phyloP scores from a whole-genome alignment of 352 stramenopile species.

The Plasmopara muralis region DNA sequence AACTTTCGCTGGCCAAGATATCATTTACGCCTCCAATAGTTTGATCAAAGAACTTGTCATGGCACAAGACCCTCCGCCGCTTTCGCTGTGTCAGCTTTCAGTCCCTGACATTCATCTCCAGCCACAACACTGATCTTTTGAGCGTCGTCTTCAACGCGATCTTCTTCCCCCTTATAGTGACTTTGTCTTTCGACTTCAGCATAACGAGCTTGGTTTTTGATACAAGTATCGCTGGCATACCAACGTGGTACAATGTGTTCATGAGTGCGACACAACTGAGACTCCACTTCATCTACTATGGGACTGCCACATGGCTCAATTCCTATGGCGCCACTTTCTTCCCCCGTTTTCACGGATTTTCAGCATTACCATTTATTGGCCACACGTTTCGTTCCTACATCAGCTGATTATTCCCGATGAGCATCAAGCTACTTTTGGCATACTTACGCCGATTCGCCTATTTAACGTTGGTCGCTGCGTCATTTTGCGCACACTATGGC shows the following conservation, averaged over 20 bases:
- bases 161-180: too few species aligned
- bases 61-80: background rate
- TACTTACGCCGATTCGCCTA: background rate
- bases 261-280: too few species aligned
- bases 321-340: background rate
- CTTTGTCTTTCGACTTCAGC: too few species aligned
- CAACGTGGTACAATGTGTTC: too few species aligned
- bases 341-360: slow-evolving; percentile 4
- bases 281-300: too few species aligned
- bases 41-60: background rate
- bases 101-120: background rate
- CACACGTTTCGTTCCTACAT: too few species aligned
- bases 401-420: background rate
- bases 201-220: too few species aligned
- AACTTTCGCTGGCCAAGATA: background rate
- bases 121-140: background rate
- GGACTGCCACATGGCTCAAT: too few species aligned
- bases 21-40: background rate
- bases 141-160: too few species aligned
- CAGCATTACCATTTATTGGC: background rate
- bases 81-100: background rate
- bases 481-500: slow-evolving; percentile 7
- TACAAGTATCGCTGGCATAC: too few species aligned
- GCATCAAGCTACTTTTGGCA: too few species aligned
- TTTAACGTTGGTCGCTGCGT: slow-evolving; percentile 7